Evolutionary conservation across 1,284 basidiomycete species (phyloP), one percentile per base, ranked within the genome.

Genomic region (Apiotrichum akiyoshidainum): DNA sequence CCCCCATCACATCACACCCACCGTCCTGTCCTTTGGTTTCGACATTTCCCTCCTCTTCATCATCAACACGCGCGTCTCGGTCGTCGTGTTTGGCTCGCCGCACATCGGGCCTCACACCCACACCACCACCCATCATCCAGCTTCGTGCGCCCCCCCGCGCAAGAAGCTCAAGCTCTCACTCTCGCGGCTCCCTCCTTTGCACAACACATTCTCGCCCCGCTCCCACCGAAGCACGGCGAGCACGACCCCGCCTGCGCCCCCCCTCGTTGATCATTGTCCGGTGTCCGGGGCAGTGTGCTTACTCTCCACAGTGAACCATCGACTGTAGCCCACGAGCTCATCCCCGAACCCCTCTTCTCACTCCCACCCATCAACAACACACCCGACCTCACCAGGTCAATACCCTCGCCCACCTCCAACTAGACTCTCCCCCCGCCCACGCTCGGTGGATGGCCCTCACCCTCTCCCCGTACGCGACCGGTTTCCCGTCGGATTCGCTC

Each of bases 371-470:
- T 19, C 5, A 7, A 21, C 19, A 37, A 35, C n/a, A 10, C 34
- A 12, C 14, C 21, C 22, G 1, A 13, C 13, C 35, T 22, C 17
- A 31, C 6, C 6, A 31, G 4, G 26, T 31, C 47, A n/a, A n/a
- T n/a, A n/a, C n/a, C n/a, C 19, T 22, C 37, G 19, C 49, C 34
- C 26, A 8, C 39, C 19, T 9, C 19, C 6, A 44, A 7, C n/a
- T 44, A 8, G 11, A 2, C 10, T 47, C 33, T 31, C 37, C 57
- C 46, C 50, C 42, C 17, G 26, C n/a, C 16, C 33, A 16, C 47
- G 33, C 39, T 48, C 22, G 46, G 41, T 63, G 62, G 39, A 63
- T 63, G 62, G 62, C 62, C 44, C 54, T 63, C 52, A 63, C 61
- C 19, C 46, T 55, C 17, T 60, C 62, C 9, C 58, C 62, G 11